Percentiles rank a stretch among this genome's conserved stretches.
These are phyloP conservation scores for Rosellinia necatrix DNA, from an alignment of 2,329 filamentous ascomycete species.

Conservation along the genomic window DNA sequence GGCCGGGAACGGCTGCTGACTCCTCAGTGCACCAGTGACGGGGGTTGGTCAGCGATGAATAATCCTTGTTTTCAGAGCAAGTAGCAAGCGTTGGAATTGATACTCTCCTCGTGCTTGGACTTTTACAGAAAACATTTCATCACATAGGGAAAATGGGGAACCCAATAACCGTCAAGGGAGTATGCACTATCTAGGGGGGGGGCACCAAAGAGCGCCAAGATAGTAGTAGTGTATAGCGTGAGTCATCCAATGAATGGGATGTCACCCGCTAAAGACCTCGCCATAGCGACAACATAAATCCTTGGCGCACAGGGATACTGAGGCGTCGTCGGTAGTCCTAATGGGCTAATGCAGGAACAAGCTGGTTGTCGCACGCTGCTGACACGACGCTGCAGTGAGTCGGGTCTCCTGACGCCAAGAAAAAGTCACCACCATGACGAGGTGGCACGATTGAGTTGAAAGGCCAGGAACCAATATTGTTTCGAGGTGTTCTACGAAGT, in stretches of 20 bases:
- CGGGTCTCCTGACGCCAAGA: conserved; percentile 1
- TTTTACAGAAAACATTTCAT: neutral
- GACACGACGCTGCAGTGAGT: conserved; percentile 4
- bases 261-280: no score
- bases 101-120: neutral
- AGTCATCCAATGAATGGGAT: neutral
- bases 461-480: neutral
- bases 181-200: no score
- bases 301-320: neutral
- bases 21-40: no score
- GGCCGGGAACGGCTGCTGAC: conserved; percentile 5
- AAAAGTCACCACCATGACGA: neutral
- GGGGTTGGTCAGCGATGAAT: neutral
- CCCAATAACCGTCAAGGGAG: neutral
- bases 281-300: no score
- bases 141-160: neutral
- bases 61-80: neutral
- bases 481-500: neutral
- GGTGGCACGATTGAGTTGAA: conserved; percentile 7
- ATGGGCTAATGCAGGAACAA: conserved; percentile 25
- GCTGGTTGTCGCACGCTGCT: conserved; percentile 12
- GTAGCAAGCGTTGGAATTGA: neutral
- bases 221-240: neutral
- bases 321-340: neutral
- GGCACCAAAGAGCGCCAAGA: neutral